Base-by-base conservation (phyloP, 2,329 filamentous ascomycete species). In the Penicillium psychrosexuale region DNA sequence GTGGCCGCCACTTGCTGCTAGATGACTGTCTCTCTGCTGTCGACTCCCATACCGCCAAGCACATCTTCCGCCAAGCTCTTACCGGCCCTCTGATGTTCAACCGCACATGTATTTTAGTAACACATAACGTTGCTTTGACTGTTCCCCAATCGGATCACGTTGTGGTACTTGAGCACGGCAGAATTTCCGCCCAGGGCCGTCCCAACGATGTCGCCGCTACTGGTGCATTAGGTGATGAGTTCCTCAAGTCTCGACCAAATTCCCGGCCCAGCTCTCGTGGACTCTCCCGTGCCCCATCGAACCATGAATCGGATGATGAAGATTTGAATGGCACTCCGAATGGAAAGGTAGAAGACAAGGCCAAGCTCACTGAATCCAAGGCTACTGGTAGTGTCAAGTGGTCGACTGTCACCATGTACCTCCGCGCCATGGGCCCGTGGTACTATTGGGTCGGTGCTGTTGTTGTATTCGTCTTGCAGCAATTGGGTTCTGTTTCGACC, bases 11-110 rank as follows among this genome's bases (percentile, higher is more conserved):
- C 72, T 77, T 99, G 15, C 82, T 99, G 11, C 81, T 99, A 47
- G 94, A 99, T 68, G 94, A 99, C 72, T 96, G 95, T 60, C 81
- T 99, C 40, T 97, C 92, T 69, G 94, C 94, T 28, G 94, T 99
- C 33, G 94, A 99, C 72, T 95, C 94, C 3, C 94, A 99, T 66
- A 97, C 94, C 0, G 92, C 92, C 2, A 95, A 97, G 72, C 97
- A 95, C 87, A 97, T 99, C 62, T 97, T 97, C 75, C 89, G 88
- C 69, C 89, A 96, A 73, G 96, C 92, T 56, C 87, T 99, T 60
- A 87, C 87, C 64, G 94, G 94, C 2, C 89, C 90, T 6, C 76
- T 99, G 48, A 97, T 99, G 94, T 78, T 82, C 55, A 82, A 86
- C 67, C 86, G 94, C 39, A 97, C 94, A 28, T 97, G 94, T 72